A percentile compares a stretch with the other conserved stretches of the same genome.
Evolutionary conservation across 1,139 yeast species (phyloP).

Genomic region (Wickerhamiella infanticola): DNA sequence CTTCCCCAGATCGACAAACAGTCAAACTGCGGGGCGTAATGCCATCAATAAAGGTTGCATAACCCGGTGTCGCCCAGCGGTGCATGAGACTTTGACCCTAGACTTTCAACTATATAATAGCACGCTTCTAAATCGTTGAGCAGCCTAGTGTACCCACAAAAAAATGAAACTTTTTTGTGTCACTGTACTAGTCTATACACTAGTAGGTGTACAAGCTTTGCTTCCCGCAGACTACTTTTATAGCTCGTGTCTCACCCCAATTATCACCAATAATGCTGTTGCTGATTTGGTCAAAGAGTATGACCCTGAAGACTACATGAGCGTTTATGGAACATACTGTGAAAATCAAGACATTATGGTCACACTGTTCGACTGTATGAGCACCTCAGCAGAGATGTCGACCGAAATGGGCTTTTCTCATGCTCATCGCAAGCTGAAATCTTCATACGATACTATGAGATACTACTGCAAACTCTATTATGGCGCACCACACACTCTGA

Average conservation of each 20-base stretch:
- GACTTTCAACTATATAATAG: not conserved
- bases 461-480: not conserved
- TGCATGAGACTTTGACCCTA: not conserved
- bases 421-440: not conserved
- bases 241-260: not conserved
- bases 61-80: not conserved
- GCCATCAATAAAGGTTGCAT: not conserved
- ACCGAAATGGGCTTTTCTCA: not conserved
- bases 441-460: not conserved
- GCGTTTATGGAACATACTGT: not conserved
- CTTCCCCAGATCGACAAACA: no score
- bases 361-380: not conserved
- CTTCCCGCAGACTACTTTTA: not conserved
- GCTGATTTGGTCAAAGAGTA: not conserved
- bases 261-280: not conserved
- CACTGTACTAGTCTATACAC: not conserved
- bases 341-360: not conserved
- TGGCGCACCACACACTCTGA: not conserved
- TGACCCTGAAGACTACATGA: not conserved
- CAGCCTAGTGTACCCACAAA: not conserved
- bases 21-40: not conserved
- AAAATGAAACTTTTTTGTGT: not conserved
- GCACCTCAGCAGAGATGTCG: not conserved
- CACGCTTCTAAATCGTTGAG: not conserved
- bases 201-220: not conserved